These are phyloP conservation scores for Venturia effusa DNA, from an alignment of 2,329 filamentous ascomycete species.

Conservation along the genomic window DNA sequence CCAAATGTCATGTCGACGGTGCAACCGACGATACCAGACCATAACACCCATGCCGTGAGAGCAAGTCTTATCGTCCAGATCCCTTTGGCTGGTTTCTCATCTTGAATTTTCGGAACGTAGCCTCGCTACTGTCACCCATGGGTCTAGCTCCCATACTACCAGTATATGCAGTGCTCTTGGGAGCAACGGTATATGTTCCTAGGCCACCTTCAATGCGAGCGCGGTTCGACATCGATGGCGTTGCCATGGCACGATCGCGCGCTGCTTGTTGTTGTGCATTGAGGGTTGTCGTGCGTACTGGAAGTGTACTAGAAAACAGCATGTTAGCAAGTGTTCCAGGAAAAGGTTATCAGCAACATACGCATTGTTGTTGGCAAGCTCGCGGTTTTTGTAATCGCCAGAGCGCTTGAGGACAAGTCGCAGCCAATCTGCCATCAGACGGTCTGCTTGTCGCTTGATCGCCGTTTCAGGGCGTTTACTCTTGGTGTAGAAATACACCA, in stretches of 20 bases:
- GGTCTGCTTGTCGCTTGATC: constrained; percentile 91
- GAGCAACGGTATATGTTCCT: constrained; percentile 51
- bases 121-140: constrained; percentile 35
- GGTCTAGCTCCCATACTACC: constrained; percentile 36
- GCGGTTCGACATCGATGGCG: constrained; percentile 43
- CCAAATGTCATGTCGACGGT: neutral
- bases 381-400: constrained; percentile 85
- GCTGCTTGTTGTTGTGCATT: constrained; percentile 25
- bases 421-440: constrained; percentile 90
- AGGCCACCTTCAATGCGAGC: constrained; percentile 48
- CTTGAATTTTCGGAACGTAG: constrained; percentile 38
- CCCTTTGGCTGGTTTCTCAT: constrained; percentile 21
- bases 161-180: constrained; percentile 42
- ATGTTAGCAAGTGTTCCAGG: constrained; percentile 16
- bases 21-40: neutral
- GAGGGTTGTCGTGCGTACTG: constrained; percentile 16
- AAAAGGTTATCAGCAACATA: neutral
- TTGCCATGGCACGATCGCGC: constrained; percentile 41
- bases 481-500: constrained; percentile 93
- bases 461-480: constrained; percentile 77
- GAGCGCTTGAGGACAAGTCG: constrained; percentile 86
- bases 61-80: neutral
- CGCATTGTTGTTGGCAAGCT: constrained; percentile 30
- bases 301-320: constrained; percentile 18
- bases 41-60: neutral